Percentiles rank a stretch among this genome's conserved stretches.
Conservation (phyloP, 441 rosid genomes). For the Erodium moschatum region DNA sequence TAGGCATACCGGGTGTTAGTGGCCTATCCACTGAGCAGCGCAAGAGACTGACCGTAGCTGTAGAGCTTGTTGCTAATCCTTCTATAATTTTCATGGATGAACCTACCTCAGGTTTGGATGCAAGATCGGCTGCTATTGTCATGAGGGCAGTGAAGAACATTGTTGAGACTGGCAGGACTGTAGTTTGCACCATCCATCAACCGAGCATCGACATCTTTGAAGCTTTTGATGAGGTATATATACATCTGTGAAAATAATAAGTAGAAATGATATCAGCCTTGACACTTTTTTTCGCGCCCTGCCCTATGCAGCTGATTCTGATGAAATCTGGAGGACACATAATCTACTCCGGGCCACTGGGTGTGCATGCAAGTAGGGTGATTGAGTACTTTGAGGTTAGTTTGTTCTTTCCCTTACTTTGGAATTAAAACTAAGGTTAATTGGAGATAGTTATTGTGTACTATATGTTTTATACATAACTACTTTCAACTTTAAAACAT, state of each 20-base stretch:
- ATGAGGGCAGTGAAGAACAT: constrained; percentile 59
- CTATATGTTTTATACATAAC: no score
- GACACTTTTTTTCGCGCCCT: no score
- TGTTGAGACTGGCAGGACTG: constrained; percentile 57
- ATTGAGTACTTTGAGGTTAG: constrained; percentile 43
- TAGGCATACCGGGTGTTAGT: constrained; percentile 41
- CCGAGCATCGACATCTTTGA: constrained; percentile 60
- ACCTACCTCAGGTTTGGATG: constrained; percentile 64
- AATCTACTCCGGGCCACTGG: constrained; percentile 45
- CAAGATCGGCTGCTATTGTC: constrained; percentile 65
- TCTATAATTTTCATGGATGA: constrained; percentile 67
- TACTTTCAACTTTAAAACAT: no score
- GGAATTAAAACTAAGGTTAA: no score
- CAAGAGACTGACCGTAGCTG: constrained; percentile 50
- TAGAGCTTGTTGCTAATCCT: constrained; percentile 69
- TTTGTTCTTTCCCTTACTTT: background rate
- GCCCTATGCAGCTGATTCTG: constrained; percentile 37
- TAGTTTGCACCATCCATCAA: constrained; percentile 67
- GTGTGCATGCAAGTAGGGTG: constrained; percentile 38
- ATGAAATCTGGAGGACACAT: constrained; percentile 55
- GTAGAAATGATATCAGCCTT: no score
- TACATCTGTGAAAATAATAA: no score
- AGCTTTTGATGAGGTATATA: constrained; percentile 51
- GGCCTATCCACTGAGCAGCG: constrained; percentile 65
- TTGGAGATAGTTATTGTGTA: no score